Percentiles rank a stretch among this genome's conserved stretches.
Conservation (phyloP, 140 eudicot species). For the Ambrosia hybrid region DNA sequence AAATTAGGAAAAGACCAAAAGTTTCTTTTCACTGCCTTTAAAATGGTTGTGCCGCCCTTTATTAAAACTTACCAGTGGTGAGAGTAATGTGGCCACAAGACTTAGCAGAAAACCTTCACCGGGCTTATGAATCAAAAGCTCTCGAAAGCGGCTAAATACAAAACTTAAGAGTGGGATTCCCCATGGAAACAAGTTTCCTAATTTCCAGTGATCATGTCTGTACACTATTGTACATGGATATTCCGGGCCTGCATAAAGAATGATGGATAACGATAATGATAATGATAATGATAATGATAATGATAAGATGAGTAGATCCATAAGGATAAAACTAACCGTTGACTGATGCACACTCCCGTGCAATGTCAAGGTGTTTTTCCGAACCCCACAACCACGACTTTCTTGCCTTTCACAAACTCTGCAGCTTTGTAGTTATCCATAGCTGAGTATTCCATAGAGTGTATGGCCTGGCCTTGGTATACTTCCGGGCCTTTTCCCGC, state of each 20-base stretch:
- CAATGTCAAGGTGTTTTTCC: constrained; percentile 58
- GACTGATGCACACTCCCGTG: constrained; percentile 46
- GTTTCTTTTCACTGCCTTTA: no score
- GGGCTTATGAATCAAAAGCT: constrained; percentile 55
- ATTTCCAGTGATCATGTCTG: background rate
- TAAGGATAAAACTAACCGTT: constrained; percentile 43
- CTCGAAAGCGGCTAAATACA: background rate
- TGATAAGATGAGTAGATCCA: no score
- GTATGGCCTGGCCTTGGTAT: constrained; percentile 56
- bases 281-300: no score
- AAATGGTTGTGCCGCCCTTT: no score
- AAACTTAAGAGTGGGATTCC: background rate
- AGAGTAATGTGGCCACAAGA: background rate
- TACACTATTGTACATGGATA: constrained; percentile 23
- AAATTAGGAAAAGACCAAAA: no score
- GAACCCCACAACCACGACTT: constrained; percentile 53
- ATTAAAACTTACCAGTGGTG: background rate
- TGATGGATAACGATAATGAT: background rate
- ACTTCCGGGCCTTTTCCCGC: constrained; percentile 52
- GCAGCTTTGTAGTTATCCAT: constrained; percentile 43
- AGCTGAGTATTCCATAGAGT: constrained; percentile 54
- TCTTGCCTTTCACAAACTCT: constrained; percentile 47
- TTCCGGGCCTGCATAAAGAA: constrained; percentile 38
- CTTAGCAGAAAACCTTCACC: constrained; percentile 41
- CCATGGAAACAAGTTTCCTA: background rate